Percentiles rank a stretch among this genome's conserved stretches.
Evolutionary conservation across 208 protist genomes (phyloP).

Genomic region (Trichomonas tenax): DNA sequence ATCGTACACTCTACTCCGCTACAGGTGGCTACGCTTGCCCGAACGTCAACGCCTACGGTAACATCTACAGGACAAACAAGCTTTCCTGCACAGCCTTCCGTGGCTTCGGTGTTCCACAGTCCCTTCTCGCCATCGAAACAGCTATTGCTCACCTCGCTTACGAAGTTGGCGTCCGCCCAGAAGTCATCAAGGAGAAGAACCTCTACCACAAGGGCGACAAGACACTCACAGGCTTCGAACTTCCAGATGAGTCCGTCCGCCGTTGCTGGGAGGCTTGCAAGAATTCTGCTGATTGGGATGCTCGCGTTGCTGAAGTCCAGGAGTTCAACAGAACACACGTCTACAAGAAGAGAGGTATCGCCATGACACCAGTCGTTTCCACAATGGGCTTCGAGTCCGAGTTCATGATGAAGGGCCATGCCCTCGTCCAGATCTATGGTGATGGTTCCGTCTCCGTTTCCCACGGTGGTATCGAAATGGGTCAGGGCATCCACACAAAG

Average conservation of each 20-base stretch:
- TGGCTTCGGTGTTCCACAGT: slow-evolving; percentile 56
- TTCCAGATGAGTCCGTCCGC: not conserved
- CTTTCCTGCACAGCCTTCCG: slow-evolving; percentile 60
- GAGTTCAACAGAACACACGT: slow-evolving; percentile 52
- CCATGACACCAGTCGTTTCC: slow-evolving; percentile 55
- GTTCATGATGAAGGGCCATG: slow-evolving; percentile 46
- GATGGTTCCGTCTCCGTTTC: slow-evolving; percentile 42
- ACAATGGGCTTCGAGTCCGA: slow-evolving; percentile 52
- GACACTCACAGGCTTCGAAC: not conserved
- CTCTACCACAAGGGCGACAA: slow-evolving; percentile 50
- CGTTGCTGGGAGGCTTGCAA: not conserved
- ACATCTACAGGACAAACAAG: slow-evolving; percentile 52
- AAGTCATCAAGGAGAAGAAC: slow-evolving; percentile 39
- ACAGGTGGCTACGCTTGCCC: slow-evolving; percentile 59
- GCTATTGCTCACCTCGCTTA: slow-evolving; percentile 48
- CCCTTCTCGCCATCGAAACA: slow-evolving; percentile 47
- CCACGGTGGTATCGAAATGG: slow-evolving; percentile 48
- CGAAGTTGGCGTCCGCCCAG: slow-evolving; percentile 15
- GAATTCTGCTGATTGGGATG: not conserved
- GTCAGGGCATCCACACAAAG: slow-evolving; percentile 41
- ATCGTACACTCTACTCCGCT: slow-evolving; percentile 48
- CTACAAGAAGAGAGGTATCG: slow-evolving; percentile 60
- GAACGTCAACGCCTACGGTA: slow-evolving; percentile 34
- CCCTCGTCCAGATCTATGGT: slow-evolving; percentile 45
- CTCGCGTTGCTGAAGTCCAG: not conserved